Conservation (phyloP, 441 rosid genomes). For the Dalechampia spathulata region DNA sequence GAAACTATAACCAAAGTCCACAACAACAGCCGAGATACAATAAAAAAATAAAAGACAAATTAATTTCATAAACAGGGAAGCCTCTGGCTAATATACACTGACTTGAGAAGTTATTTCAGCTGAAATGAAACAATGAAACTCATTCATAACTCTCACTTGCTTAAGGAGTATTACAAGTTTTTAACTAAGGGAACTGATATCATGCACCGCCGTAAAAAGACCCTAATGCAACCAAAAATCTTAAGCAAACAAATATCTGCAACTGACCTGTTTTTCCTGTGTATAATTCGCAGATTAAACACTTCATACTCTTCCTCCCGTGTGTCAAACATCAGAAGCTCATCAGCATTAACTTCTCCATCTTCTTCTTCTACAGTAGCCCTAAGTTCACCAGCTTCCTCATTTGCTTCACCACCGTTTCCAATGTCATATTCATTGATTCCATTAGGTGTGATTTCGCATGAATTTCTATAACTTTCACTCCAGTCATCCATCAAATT, state of each 20-base stretch:
- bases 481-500: constrained; percentile 19
- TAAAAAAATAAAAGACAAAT: background rate
- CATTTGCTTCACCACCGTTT: constrained; percentile 24
- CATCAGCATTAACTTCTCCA: constrained; percentile 29
- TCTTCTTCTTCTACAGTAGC: constrained; percentile 33
- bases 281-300: constrained; percentile 71
- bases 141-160: too few species aligned
- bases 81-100: too few species aligned
- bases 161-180: background rate
- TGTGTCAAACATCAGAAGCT: constrained; percentile 31
- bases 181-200: background rate
- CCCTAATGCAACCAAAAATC: constrained; percentile 1
- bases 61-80: too few species aligned
- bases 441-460: constrained; percentile 18
- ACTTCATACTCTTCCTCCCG: constrained; percentile 75
- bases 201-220: background rate
- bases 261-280: constrained; percentile 81
- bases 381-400: constrained; percentile 28
- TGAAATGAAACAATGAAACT: too few species aligned
- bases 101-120: too few species aligned
- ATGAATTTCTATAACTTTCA: constrained; percentile 23
- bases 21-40: background rate
- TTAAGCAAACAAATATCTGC: background rate
- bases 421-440: constrained; percentile 14
- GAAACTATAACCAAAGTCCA: constrained; percentile 1